These are phyloP conservation scores for Yamadazyma phyllophila DNA, from an alignment of 805 yeast genomes.

Conservation along the genomic window DNA sequence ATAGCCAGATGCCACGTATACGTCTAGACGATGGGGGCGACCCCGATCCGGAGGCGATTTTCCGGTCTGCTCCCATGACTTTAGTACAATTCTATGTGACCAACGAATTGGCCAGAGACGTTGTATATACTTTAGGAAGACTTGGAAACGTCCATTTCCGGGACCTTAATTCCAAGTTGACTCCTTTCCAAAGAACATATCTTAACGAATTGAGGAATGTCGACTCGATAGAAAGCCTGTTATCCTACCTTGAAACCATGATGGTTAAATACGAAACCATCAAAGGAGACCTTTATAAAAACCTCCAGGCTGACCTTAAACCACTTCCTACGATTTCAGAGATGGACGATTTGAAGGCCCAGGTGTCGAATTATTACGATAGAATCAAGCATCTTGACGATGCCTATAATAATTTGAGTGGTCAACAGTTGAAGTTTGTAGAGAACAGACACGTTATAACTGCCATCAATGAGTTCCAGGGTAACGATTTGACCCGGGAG, in stretches of 20 bases:
- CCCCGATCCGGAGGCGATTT: slow-evolving; percentile 32
- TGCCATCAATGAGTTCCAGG: slow-evolving; percentile 33
- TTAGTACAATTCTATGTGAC: slow-evolving; percentile 49
- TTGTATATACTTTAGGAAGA: slow-evolving; percentile 37
- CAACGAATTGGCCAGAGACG: slow-evolving; percentile 43
- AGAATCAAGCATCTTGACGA: slow-evolving; percentile 37
- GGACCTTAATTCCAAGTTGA: slow-evolving; percentile 47
- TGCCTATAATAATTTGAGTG: slow-evolving; percentile 27
- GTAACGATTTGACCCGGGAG: background rate
- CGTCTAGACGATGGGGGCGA: background rate
- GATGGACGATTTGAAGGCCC: slow-evolving; percentile 30
- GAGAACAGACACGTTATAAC: slow-evolving; percentile 38
- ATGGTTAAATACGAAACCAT: slow-evolving; percentile 31
- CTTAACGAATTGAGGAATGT: slow-evolving; percentile 38
- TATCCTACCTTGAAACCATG: slow-evolving; percentile 23
- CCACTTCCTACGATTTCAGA: slow-evolving; percentile 40
- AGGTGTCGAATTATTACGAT: slow-evolving; percentile 24
- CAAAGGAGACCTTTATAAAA: slow-evolving; percentile 24
- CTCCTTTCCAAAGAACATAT: slow-evolving; percentile 47
- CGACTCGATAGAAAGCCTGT: slow-evolving; percentile 32
- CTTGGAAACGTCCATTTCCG: slow-evolving; percentile 43
- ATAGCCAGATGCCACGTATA: no score
- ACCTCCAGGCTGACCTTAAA: slow-evolving; percentile 52
- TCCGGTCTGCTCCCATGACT: slow-evolving; percentile 49
- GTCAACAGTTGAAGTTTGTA: slow-evolving; percentile 21